A percentile compares a stretch with the other conserved stretches of the same genome.
Conservation (phyloP, 2,329 filamentous ascomycete genomes). For the Hymenotorrendiella dingleyae region DNA sequence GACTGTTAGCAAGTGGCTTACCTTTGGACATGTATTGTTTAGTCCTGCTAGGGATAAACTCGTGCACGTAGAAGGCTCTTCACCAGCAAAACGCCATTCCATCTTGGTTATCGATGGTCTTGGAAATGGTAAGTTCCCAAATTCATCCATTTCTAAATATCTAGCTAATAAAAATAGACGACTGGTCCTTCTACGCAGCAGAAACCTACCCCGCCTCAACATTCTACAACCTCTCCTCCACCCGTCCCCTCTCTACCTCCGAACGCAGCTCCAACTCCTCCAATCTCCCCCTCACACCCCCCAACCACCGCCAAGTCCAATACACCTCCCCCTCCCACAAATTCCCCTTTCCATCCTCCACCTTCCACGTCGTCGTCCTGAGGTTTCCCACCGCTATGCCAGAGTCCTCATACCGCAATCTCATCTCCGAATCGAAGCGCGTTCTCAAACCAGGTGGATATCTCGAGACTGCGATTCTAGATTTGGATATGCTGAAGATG, state of each 20-base stretch:
- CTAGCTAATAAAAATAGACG: slow-evolving; percentile 39
- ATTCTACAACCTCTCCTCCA: slow-evolving; percentile 69
- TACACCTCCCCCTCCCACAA: slow-evolving; percentile 51
- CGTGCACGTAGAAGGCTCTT: slow-evolving; percentile 40
- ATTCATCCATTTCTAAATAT: not conserved
- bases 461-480: slow-evolving; percentile 72
- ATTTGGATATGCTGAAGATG: slow-evolving; percentile 79
- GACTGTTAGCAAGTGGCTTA: slow-evolving; percentile 83
- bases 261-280: slow-evolving; percentile 34
- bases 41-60: slow-evolving; percentile 72
- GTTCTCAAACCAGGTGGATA: slow-evolving; percentile 73
- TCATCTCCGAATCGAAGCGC: slow-evolving; percentile 69
- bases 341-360: slow-evolving; percentile 71
- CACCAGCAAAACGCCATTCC: slow-evolving; percentile 53
- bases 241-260: slow-evolving; percentile 41
- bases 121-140: slow-evolving; percentile 50
- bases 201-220: slow-evolving; percentile 70
- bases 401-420: slow-evolving; percentile 61
- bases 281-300: slow-evolving; percentile 50
- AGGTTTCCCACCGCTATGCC: slow-evolving; percentile 69
- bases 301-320: slow-evolving; percentile 71
- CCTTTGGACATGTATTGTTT: slow-evolving; percentile 77
- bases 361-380: slow-evolving; percentile 70
- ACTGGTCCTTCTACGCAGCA: slow-evolving; percentile 83
- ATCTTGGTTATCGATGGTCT: slow-evolving; percentile 77